Evolutionary conservation across 1,284 basidiomycete genomes (phyloP), one percentile per base, ranked within the genome.

Genomic region (Melampsora larici-populina): DNA sequence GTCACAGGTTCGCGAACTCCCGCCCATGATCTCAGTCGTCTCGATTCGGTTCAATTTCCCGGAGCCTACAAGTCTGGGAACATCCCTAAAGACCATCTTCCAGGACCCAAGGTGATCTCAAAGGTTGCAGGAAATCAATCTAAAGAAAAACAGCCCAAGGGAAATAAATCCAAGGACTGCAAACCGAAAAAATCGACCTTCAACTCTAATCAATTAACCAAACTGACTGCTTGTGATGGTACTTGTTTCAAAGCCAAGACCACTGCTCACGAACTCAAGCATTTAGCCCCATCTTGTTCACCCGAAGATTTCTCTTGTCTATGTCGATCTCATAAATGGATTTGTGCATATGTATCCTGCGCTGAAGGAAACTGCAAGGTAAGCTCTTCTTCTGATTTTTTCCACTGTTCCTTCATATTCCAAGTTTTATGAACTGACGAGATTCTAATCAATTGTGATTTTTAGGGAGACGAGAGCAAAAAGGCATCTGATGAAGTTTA

Each of bases 261-360:
- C 1, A 76, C 73, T 15, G 15, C 31, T 11, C 31, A 36, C 29
- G 73, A 76, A 24, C 24, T 76, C 7, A 33, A 48, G 18, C 65
- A 76, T 68, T 43, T 76, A 29, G 73, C 73, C 7, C 73, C 73
- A 18, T 60, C 65, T 21, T 76, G 73, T 43, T 29, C 49, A 6
- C 51, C 65, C 29, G 65, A 76, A n/a, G 65, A 76, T 24, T 43
- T 76, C 4, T 13, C 51, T 31, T 76, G 73, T 24, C 24, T 76
- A 15, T 76, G 73, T 43, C 33, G 65, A 48, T 76, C 73, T 2
- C 73, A 76, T n/a, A 68, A 68, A 43, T 76, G 65, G 65, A 64
- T 68, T 1, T 68, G 65, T 17, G 33, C 73, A 3, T 76, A 76
- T 40, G 65, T 55, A 49, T 36, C 48, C 15, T 76, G 73, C 29